A percentile compares a stretch with the other conserved stretches of the same genome.
phyloP scores from a whole-genome alignment of 192 early-diverging fungal genomes.

The Mortierella claussenii region DNA sequence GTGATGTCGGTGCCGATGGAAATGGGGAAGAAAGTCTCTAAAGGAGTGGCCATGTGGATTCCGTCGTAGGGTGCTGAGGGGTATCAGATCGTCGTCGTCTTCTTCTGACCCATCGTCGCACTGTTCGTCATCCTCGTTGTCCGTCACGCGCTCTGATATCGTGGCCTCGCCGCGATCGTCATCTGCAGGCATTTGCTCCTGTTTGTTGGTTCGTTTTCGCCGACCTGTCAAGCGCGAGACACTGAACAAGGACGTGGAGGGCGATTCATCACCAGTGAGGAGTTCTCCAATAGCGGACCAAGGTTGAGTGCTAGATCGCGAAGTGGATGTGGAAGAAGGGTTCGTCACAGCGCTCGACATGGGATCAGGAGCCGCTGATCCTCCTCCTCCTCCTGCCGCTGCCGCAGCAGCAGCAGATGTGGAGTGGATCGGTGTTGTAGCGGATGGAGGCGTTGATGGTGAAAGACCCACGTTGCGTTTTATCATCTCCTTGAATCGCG shows the following conservation, averaged over 20 bases:
- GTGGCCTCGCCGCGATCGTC: no score
- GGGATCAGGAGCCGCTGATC: no score
- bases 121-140: neutral
- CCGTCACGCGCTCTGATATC: no score
- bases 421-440: neutral
- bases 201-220: neutral
- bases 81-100: neutral
- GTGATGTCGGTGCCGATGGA: constrained; percentile 7
- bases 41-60: constrained; percentile 18
- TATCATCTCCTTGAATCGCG: constrained; percentile 41
- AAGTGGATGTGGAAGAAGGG: neutral
- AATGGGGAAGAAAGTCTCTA: constrained; percentile 18
- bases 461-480: constrained; percentile 37
- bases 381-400: no score
- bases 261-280: neutral
- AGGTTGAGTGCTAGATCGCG: neutral
- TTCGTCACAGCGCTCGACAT: neutral
- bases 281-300: constrained; percentile 4
- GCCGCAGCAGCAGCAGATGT: neutral
- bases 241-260: constrained; percentile 2
- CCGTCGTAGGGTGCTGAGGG: neutral
- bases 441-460: neutral
- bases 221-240: constrained; percentile 23
- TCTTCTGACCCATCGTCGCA: no score
- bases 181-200: no score